Conservation (phyloP, 2,329 filamentous ascomycete species). For the Leptographium procerum region DNA sequence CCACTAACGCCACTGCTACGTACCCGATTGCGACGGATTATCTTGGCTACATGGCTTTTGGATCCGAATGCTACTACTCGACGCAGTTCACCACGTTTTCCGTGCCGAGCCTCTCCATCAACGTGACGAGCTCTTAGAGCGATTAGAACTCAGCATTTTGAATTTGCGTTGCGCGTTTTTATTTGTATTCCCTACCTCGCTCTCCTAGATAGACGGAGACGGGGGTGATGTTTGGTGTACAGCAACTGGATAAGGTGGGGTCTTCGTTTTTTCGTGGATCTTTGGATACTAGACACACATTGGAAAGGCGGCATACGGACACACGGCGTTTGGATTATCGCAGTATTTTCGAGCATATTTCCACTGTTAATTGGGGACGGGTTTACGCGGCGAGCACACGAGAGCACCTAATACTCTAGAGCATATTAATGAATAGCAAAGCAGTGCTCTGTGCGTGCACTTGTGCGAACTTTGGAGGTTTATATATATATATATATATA, state of each 20-base stretch:
- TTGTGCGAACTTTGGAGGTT: no score
- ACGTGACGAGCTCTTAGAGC: conserved; percentile 9
- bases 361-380: neutral
- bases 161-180: neutral
- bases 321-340: neutral
- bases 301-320: neutral
- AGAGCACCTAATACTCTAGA: neutral
- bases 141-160: neutral
- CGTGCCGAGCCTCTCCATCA: conserved; percentile 27
- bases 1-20: conserved; percentile 17
- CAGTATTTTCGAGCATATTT: neutral
- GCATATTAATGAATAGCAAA: neutral
- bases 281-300: conserved; percentile 1
- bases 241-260: neutral
- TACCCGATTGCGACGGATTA: conserved; percentile 31
- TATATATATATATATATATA: no score
- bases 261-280: neutral
- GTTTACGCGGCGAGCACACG: neutral
- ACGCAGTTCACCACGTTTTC: conserved; percentile 35
- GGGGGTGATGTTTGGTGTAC: neutral
- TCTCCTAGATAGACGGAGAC: neutral
- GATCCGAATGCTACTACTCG: conserved; percentile 36
- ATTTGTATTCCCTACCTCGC: neutral
- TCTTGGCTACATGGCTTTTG: conserved; percentile 40
- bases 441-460: neutral